Percentiles rank a stretch among this genome's conserved stretches.
These are phyloP conservation scores for Plasmodium coatneyi DNA, from an alignment of 169 alveolate genomes.

Conservation along the genomic window DNA sequence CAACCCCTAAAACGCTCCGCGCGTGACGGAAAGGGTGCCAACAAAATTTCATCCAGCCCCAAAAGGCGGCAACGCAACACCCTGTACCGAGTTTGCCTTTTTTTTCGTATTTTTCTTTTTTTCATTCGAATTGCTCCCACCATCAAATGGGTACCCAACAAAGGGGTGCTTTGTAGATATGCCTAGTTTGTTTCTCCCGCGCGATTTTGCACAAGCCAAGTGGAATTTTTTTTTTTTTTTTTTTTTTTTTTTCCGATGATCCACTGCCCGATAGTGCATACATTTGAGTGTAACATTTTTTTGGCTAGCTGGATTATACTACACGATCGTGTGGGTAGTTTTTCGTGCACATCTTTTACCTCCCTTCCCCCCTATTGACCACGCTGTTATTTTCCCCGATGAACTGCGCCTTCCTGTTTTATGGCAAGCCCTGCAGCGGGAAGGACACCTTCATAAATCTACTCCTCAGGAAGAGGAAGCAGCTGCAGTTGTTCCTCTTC, in stretches of 20 bases:
- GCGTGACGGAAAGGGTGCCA: neutral
- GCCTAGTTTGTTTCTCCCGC: neutral
- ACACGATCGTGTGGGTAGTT: neutral
- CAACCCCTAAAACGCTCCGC: neutral
- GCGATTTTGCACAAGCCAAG: neutral
- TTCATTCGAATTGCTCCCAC: neutral
- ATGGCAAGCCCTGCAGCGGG: conserved; percentile 72
- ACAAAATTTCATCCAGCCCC: neutral
- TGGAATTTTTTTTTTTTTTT: neutral
- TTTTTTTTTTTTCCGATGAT: conserved; percentile 5
- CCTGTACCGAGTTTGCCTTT: neutral
- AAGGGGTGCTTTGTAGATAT: neutral
- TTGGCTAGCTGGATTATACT: neutral
- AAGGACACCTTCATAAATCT: conserved; percentile 52
- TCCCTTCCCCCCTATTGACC: neutral
- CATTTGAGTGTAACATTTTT: neutral
- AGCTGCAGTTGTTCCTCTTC: conserved; percentile 11
- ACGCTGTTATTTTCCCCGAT: conserved; percentile 3
- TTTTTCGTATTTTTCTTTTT: neutral
- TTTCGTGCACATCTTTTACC: neutral
- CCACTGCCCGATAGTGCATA: neutral
- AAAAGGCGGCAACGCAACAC: neutral
- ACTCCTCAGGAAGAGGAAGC: neutral
- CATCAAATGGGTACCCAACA: neutral
- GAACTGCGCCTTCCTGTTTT: conserved; percentile 39